These are phyloP conservation scores for Rhizopogon vesiculosus DNA, from an alignment of 768 basidiomycete species.

Conservation along the genomic window DNA sequence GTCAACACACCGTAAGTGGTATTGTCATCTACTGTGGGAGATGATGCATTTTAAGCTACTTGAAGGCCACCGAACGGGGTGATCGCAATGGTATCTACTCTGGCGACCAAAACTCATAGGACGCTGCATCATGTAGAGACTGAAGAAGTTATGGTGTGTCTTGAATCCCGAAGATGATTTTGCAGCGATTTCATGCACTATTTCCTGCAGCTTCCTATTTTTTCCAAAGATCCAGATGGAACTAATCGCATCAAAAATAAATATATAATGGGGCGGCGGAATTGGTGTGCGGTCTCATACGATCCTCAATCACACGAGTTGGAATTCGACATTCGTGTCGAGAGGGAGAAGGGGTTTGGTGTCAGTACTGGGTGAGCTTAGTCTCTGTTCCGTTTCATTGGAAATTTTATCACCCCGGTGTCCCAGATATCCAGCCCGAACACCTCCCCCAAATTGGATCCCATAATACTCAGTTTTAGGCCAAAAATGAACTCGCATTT, in stretches of 20 bases:
- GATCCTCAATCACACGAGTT: slow-evolving; percentile 57
- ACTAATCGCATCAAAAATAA: slow-evolving; percentile 61
- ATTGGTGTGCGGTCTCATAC: slow-evolving; percentile 76
- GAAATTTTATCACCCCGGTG: not conserved
- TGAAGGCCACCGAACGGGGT: slow-evolving; percentile 61
- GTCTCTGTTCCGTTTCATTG: not conserved
- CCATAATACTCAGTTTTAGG: slow-evolving; percentile 6
- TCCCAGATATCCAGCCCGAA: slow-evolving; percentile 38
- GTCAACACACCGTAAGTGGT: slow-evolving; percentile 87
- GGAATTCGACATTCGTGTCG: slow-evolving; percentile 81
- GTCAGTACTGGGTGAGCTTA: slow-evolving; percentile 71
- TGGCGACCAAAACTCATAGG: slow-evolving; percentile 79
- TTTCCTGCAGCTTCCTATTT: slow-evolving; percentile 61
- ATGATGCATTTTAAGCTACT: not conserved
- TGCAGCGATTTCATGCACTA: not conserved
- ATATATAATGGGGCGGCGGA: slow-evolving; percentile 82
- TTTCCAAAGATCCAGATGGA: slow-evolving; percentile 74
- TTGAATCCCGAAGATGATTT: not conserved
- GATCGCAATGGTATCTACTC: slow-evolving; percentile 71
- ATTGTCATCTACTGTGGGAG: not conserved
- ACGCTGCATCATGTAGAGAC: slow-evolving; percentile 80
- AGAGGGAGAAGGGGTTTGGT: slow-evolving; percentile 78
- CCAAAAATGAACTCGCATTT: too few species aligned
- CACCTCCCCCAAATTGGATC: slow-evolving; percentile 40
- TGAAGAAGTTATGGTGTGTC: slow-evolving; percentile 80